Percentiles rank a stretch among this genome's conserved stretches.
These are phyloP conservation scores for Jaltomata sinuosa DNA, from an alignment of 257 asterid genomes.

Conservation along the genomic window DNA sequence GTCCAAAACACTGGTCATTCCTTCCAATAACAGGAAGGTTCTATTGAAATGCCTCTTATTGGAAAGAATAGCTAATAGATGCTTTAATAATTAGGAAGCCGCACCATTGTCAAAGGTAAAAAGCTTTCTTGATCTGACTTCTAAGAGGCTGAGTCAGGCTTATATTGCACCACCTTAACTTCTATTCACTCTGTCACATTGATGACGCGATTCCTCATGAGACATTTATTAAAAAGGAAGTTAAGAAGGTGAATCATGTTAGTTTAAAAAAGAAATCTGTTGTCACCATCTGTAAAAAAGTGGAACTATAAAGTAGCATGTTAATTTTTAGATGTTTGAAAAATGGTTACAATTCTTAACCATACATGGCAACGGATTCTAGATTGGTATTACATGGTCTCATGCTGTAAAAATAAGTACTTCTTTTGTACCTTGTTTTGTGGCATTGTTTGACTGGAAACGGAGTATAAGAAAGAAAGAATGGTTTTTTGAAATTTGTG, in stretches of 20 bases:
- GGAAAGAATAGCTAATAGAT: not conserved
- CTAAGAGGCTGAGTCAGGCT: not conserved
- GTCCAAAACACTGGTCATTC: too few species aligned
- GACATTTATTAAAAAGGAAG: not conserved
- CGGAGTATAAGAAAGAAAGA: not conserved
- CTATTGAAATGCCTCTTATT: not conserved
- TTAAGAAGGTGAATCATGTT: not conserved
- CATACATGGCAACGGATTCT: not conserved
- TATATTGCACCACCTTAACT: not conserved
- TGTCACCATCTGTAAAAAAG: not conserved
- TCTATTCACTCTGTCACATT: not conserved
- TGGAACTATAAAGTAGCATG: not conserved
- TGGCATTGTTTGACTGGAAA: not conserved
- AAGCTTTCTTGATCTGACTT: not conserved
- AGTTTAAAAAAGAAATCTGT: not conserved
- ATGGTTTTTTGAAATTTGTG: not conserved
- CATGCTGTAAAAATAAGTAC: not conserved
- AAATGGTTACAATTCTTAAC: not conserved
- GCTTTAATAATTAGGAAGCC: not conserved
- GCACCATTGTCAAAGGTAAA: not conserved
- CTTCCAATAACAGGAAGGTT: not conserved
- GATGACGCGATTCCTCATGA: not conserved
- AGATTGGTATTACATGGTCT: not conserved
- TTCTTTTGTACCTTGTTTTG: not conserved
- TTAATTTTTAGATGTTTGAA: not conserved